Conservation (phyloP, 139 green algal species). For the Closterium sp. region DNA sequence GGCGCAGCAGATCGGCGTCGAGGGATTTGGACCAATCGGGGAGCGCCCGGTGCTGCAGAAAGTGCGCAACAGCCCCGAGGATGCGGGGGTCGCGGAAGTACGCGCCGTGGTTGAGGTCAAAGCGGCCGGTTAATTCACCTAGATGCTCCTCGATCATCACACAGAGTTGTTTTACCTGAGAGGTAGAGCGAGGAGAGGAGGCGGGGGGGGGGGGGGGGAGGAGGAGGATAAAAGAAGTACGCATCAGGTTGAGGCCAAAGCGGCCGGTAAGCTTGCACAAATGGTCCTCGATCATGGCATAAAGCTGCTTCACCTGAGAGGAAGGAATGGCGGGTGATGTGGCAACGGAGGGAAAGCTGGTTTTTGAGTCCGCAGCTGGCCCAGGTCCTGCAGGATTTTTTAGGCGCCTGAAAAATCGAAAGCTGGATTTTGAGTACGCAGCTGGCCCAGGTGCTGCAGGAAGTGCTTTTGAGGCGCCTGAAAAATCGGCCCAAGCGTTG, state of each 20-base stretch:
- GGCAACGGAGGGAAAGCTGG: no score
- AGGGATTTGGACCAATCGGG: neutral
- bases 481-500: no score
- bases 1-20: neutral
- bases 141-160: conserved; percentile 20
- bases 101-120: conserved; percentile 15
- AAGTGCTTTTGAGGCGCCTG: no score
- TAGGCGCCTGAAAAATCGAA: no score
- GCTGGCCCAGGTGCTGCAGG: no score
- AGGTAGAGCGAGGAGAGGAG: no score
- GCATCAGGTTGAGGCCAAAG: conserved; percentile 2
- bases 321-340: no score
- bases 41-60: neutral
- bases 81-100: conserved; percentile 21
- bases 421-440: no score
- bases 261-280: neutral
- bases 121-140: neutral
- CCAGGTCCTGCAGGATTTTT: no score
- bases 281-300: conserved; percentile 10
- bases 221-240: neutral
- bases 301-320: conserved; percentile 2
- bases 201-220: no score
- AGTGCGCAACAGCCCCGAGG: neutral
- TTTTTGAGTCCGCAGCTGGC: no score
- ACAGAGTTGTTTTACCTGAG: conserved; percentile 6